Evolutionary conservation across 805 yeast species (phyloP).

Genomic region (Lipomyces spencermartinsiae): DNA sequence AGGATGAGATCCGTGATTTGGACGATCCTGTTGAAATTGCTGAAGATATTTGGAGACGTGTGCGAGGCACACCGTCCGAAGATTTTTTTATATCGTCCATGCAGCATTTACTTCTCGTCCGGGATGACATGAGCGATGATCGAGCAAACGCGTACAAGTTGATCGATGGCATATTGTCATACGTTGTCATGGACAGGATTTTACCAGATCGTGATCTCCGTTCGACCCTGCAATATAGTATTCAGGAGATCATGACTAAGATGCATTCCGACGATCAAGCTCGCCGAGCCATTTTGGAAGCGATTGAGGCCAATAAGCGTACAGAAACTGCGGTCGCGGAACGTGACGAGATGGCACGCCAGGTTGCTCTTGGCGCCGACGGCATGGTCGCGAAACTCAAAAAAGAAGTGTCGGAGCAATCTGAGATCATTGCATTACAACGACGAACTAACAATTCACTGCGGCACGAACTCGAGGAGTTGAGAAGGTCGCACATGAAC

Average conservation of each 20-base stretch:
- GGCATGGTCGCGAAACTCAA: slow-evolving; percentile 68
- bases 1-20: slow-evolving; percentile 59
- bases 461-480: slow-evolving; percentile 65
- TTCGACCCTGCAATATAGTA: slow-evolving; percentile 39
- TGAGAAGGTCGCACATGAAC: slow-evolving; percentile 52
- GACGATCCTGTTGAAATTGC: slow-evolving; percentile 76
- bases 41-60: slow-evolving; percentile 60
- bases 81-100: slow-evolving; percentile 65
- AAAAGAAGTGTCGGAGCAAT: slow-evolving; percentile 68
- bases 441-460: slow-evolving; percentile 68
- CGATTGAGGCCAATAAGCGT: slow-evolving; percentile 57
- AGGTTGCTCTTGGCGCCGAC: slow-evolving; percentile 76
- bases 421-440: slow-evolving; percentile 61
- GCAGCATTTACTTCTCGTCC: slow-evolving; percentile 65
- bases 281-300: slow-evolving; percentile 66
- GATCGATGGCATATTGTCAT: slow-evolving; percentile 68
- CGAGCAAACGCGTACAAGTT: slow-evolving; percentile 61
- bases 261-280: slow-evolving; percentile 88
- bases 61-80: slow-evolving; percentile 65
- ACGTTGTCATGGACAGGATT: slow-evolving; percentile 60
- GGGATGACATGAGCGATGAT: slow-evolving; percentile 49
- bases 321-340: slow-evolving; percentile 66
- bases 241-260: slow-evolving; percentile 59
- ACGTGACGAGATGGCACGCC: slow-evolving; percentile 66
- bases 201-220: slow-evolving; percentile 44